Conservation (phyloP, 2,329 filamentous ascomycete genomes). For the Phaeosphaeria sp. region DNA sequence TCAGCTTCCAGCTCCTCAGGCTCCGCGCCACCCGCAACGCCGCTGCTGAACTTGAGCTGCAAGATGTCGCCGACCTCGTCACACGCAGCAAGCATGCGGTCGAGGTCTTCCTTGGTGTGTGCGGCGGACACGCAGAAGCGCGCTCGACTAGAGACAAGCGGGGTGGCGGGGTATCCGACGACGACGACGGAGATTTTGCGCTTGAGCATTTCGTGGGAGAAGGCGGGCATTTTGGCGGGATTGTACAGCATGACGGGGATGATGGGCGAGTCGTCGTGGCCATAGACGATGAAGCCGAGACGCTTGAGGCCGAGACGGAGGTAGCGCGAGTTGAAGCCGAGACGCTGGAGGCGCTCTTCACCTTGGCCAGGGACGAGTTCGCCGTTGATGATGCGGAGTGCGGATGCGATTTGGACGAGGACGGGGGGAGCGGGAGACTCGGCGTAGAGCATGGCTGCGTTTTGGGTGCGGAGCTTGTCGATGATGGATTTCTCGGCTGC, state of each 20-base stretch:
- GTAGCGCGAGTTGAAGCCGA: slow-evolving; percentile 98
- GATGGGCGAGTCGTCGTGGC: slow-evolving; percentile 97
- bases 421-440: slow-evolving; percentile 89
- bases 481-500: slow-evolving; percentile 89
- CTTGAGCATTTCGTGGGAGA: slow-evolving; percentile 97
- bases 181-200: slow-evolving; percentile 98
- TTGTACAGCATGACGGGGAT: slow-evolving; percentile 95
- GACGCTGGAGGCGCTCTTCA: slow-evolving; percentile 91
- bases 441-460: slow-evolving; percentile 84
- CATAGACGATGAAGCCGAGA: slow-evolving; percentile 94
- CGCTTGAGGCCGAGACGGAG: slow-evolving; percentile 97
- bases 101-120: slow-evolving; percentile 98
- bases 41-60: slow-evolving; percentile 96
- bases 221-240: slow-evolving; percentile 98
- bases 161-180: slow-evolving; percentile 95
- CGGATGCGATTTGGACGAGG: slow-evolving; percentile 86
- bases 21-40: slow-evolving; percentile 85
- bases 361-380: slow-evolving; percentile 90
- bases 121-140: slow-evolving; percentile 95
- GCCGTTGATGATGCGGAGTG: slow-evolving; percentile 86
- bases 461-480: slow-evolving; percentile 85
- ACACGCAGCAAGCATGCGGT: slow-evolving; percentile 85
- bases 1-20: slow-evolving; percentile 77
- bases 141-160: slow-evolving; percentile 90
- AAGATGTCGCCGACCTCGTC: slow-evolving; percentile 91